Evolutionary conservation across 169 alveolate genomes (phyloP).

Genomic region (Plasmodium gonderi): DNA sequence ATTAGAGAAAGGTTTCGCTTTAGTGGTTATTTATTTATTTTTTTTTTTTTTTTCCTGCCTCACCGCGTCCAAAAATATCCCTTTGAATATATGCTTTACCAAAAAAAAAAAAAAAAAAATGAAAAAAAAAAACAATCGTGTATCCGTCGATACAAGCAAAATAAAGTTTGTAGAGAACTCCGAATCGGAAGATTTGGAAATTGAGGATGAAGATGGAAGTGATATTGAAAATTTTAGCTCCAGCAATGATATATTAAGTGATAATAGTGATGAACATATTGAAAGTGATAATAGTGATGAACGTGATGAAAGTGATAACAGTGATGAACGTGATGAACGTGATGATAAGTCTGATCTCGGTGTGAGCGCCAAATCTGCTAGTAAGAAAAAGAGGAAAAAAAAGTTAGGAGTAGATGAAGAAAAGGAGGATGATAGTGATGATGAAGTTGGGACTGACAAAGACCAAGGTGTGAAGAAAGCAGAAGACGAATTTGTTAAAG

Average conservation of each 20-base stretch:
- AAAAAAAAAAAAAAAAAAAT: not conserved
- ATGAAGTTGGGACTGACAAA: not conserved
- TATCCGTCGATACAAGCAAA: constrained; percentile 55
- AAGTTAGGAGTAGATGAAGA: not conserved
- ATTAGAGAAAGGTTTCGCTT: not conserved
- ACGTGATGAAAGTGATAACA: constrained; percentile 7
- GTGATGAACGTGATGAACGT: constrained; percentile 14
- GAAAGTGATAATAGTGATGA: constrained; percentile 28
- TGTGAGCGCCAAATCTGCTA: not conserved
- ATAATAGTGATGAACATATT: not conserved
- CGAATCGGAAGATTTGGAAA: constrained; percentile 70
- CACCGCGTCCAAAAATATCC: too few relatives aligned
- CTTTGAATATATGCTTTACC: not conserved
- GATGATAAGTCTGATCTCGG: not conserved
- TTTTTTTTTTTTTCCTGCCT: too few relatives aligned
- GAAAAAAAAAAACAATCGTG: constrained; percentile 30
- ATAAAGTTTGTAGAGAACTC: constrained; percentile 56
- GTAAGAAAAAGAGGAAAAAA: constrained; percentile 6
- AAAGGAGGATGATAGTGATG: not conserved
- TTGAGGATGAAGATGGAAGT: constrained; percentile 17
- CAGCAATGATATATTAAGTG: constrained; percentile 18
- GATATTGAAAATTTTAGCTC: constrained; percentile 13
- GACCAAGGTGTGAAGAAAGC: not conserved
- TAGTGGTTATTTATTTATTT: not conserved
- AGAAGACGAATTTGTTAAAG: constrained; percentile 25